Evolutionary conservation across 805 yeast genomes (phyloP).

Genomic region (Groenewaldozyma salmanticensis): DNA sequence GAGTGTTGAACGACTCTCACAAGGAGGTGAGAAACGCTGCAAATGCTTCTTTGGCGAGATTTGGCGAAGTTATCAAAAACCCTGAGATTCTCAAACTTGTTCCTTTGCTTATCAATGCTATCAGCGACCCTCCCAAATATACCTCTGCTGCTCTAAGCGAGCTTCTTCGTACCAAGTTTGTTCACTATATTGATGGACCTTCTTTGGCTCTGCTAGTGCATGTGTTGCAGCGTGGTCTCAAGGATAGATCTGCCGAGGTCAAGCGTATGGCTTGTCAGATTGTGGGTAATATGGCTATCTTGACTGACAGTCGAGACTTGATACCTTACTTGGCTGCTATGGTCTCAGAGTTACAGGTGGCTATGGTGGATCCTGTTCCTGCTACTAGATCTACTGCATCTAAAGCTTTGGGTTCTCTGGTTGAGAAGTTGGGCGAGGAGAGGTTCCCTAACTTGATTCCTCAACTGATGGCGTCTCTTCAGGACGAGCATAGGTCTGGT

Average conservation of each 20-base stretch:
- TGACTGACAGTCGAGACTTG: conserved; percentile 82
- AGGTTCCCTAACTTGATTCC: conserved; percentile 88
- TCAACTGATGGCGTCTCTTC: conserved; percentile 61
- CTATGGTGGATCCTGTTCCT: conserved; percentile 99
- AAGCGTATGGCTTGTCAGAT: conserved; percentile 94
- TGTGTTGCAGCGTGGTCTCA: conserved; percentile 92
- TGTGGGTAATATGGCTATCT: conserved; percentile 96
- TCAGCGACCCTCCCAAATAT: conserved; percentile 88
- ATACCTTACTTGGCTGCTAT: conserved; percentile 72
- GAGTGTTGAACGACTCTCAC: conserved; percentile 88
- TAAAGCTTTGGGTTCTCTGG: conserved; percentile 91
- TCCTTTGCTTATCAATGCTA: conserved; percentile 79
- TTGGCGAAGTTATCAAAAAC: conserved; percentile 94
- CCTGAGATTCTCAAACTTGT: conserved; percentile 94
- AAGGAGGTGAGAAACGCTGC: conserved; percentile 96
- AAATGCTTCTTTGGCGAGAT: conserved; percentile 73
- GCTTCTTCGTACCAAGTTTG: conserved; percentile 82
- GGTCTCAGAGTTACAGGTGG: conserved; percentile 73
- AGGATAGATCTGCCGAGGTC: conserved; percentile 85
- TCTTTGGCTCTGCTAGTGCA: conserved; percentile 91
- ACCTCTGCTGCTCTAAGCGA: conserved; percentile 84
- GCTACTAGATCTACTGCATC: conserved; percentile 96
- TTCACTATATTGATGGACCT: conserved; percentile 97
- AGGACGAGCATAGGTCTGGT: conserved; percentile 71
- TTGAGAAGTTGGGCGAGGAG: conserved; percentile 93